Base-by-base conservation (phyloP, 371 early-diverging fungal genomes). In the Entomophthora muscae region DNA sequence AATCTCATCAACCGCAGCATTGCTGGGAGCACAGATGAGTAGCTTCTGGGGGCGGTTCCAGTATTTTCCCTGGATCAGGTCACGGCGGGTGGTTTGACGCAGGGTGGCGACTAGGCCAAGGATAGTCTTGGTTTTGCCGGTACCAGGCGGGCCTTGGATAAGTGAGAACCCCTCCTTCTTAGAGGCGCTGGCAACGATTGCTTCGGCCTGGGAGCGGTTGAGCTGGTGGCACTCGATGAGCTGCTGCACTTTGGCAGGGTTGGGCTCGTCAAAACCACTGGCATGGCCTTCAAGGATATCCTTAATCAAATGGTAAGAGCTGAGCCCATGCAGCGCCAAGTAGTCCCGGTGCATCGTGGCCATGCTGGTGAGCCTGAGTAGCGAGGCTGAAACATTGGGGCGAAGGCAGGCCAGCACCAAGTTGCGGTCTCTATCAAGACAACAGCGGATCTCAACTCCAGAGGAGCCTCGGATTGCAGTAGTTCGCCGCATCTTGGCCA, bases 1-100 rank as follows among this genome's bases (percentile, higher is more conserved):
- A 65, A 98, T 86, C 74, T 98, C 96, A 69, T 99, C 99, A 30
- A 93, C 90, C 0, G 98, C 99, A 0, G 97, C 96, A 70, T 99
- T 99, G 66, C 88, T 88, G 0, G 99, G 99, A 2, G 98, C 96
- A 69, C 97, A 95, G 5, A 95, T 84, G 1, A 99, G 71, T 12
- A 98, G 72, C 29, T 65, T 23, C 42, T 42, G 42, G 42, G 42
- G 66, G 57, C n/a, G 30, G 69, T 17, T 63, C 62, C n/a, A 63
- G 27, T 0, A 69, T 66, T 30, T 69, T 69, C 24, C 23, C 57
- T 53, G 21, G 22, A 33, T 26, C 67, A 64, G 53, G 66, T 31
- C 24, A 74, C 72, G 28, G 78, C 72, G n/a, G 75, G 72, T 71
- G 28, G 78, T 72, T n/a, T 76, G 72, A 5, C 90, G 67, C 1